These are phyloP conservation scores for Musa balbisiana DNA, from an alignment of 202 grass and related monocot genomes.

Conservation along the genomic window DNA sequence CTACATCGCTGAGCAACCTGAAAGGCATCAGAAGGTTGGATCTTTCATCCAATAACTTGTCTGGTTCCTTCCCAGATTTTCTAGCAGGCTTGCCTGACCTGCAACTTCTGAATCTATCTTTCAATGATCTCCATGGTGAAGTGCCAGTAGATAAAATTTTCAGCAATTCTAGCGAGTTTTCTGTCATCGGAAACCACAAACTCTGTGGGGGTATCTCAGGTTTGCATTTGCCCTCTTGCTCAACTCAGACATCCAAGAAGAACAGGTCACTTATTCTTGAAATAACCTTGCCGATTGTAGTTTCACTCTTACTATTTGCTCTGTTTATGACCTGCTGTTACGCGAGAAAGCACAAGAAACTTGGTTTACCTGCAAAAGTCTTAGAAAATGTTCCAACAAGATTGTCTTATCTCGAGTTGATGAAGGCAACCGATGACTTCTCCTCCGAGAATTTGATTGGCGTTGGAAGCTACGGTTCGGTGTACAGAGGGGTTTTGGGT, in stretches of 20 bases:
- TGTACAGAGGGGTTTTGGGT: neutral
- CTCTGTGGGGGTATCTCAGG: neutral
- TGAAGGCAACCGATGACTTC: neutral
- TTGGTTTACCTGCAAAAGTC: too few species aligned
- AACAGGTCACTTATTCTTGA: neutral
- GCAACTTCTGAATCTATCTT: constrained; percentile 1
- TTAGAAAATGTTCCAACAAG: too few species aligned
- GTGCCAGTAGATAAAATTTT: neutral
- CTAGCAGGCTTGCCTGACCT: neutral
- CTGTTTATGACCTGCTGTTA: neutral
- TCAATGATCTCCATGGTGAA: neutral
- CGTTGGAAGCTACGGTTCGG: neutral
- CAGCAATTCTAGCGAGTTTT: neutral
- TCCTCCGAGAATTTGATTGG: neutral
- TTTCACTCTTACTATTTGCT: neutral
- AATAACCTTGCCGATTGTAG: neutral
- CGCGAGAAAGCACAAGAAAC: neutral
- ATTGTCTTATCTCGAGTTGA: neutral
- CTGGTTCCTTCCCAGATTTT: neutral
- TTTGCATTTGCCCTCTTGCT: neutral
- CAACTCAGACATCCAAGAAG: neutral
- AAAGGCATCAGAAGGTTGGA: neutral
- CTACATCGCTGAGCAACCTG: neutral
- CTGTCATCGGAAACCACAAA: neutral
- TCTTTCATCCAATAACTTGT: constrained; percentile 5